Evolutionary conservation across 1,284 basidiomycete genomes (phyloP).

Genomic region (Microbotryomycetes sp.): DNA sequence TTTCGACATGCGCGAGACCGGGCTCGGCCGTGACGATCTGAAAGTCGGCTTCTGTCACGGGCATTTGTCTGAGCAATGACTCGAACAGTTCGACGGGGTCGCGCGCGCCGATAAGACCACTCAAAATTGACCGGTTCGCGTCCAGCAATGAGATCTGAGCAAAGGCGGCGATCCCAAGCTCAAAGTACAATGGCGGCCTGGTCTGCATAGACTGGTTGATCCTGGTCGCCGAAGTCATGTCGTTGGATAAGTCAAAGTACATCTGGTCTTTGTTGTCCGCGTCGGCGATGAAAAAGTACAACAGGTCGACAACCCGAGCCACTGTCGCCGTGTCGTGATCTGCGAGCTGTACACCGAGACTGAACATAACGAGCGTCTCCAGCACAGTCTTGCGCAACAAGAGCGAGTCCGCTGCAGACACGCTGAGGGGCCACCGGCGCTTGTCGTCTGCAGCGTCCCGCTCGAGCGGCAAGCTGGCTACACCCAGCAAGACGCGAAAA

Average conservation of each 20-base stretch:
- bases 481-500: slow-evolving; percentile 58
- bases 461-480: slow-evolving; percentile 46
- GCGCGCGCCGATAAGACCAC: slow-evolving; percentile 53
- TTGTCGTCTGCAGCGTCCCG: slow-evolving; percentile 41
- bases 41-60: slow-evolving; percentile 68
- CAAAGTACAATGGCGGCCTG: slow-evolving; percentile 52
- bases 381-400: slow-evolving; percentile 23
- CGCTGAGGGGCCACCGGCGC: slow-evolving; percentile 39
- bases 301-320: slow-evolving; percentile 9
- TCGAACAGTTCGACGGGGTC: slow-evolving; percentile 52
- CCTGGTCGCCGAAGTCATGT: slow-evolving; percentile 1
- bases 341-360: slow-evolving; percentile 13
- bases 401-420: slow-evolving; percentile 56
- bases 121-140: slow-evolving; percentile 66
- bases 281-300: slow-evolving; percentile 31
- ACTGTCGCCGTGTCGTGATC: neutral
- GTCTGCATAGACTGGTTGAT: slow-evolving; percentile 43
- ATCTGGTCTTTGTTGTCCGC: slow-evolving; percentile 14
- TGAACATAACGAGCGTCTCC: slow-evolving; percentile 21
- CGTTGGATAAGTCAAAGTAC: slow-evolving; percentile 16
- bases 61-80: slow-evolving; percentile 70
- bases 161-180: slow-evolving; percentile 74
- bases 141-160: slow-evolving; percentile 69
- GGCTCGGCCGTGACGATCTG: slow-evolving; percentile 55
- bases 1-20: slow-evolving; percentile 73